These are phyloP conservation scores for Sporothrix sp. DNA, from an alignment of 2,329 filamentous ascomycete genomes.

Conservation along the genomic window DNA sequence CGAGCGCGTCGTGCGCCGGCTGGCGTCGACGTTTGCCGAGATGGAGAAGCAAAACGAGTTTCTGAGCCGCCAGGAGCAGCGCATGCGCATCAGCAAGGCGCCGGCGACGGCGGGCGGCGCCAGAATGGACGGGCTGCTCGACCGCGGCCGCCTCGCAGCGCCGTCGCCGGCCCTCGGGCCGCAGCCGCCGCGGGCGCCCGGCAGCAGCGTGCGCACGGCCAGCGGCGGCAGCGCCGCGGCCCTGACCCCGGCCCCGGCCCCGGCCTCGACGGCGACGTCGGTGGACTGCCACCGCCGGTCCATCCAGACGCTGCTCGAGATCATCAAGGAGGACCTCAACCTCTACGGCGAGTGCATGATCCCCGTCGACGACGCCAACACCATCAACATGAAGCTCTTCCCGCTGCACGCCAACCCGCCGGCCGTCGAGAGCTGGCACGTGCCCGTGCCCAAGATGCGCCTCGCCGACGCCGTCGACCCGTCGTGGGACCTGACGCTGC, in stretches of 20 bases:
- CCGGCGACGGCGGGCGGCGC: too few species aligned
- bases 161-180: conserved; percentile 38
- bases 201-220: conserved; percentile 21
- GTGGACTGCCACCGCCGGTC: conserved; percentile 45
- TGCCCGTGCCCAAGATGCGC: conserved; percentile 67
- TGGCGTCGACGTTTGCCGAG: conserved; percentile 76
- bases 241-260: too few species aligned
- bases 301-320: conserved; percentile 77
- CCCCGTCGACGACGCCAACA: conserved; percentile 88
- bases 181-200: conserved; percentile 28
- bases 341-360: conserved; percentile 99
- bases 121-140: conserved; percentile 6
- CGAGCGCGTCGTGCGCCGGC: conserved; percentile 73
- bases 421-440: conserved; percentile 76
- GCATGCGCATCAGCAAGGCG: conserved; percentile 27
- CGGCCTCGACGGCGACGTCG: too few species aligned
- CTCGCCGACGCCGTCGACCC: conserved; percentile 54
- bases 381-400: conserved; percentile 93
- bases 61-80: conserved; percentile 43
- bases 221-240: too few species aligned
- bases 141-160: conserved; percentile 4
- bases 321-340: conserved; percentile 77
- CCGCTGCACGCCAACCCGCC: conserved; percentile 70
- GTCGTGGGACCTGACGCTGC: conserved; percentile 67
- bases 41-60: conserved; percentile 89